Evolutionary conservation across 495 filamentous ascomycete species (phyloP).

Genomic region (Chaetomium cochliodes): DNA sequence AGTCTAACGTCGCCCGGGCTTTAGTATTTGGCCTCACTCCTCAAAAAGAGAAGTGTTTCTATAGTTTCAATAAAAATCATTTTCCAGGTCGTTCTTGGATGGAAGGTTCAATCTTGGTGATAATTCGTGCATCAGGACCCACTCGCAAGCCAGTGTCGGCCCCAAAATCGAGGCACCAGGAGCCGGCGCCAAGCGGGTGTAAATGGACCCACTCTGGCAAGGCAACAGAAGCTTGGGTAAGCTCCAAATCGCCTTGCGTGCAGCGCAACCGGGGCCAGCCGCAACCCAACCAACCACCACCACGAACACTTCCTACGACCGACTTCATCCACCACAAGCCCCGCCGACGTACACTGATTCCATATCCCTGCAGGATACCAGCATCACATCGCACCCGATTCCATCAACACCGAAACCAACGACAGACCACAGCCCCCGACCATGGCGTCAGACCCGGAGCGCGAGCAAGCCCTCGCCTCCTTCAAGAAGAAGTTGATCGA

Average conservation of each 20-base stretch:
- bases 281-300: conserved; percentile 1
- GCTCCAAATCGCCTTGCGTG: conserved; percentile 17
- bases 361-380: not conserved
- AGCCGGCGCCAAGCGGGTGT: not conserved
- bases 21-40: too few species aligned
- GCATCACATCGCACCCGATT: not conserved
- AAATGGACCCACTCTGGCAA: conserved; percentile 21
- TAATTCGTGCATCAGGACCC: too few species aligned
- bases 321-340: conserved; percentile 2
- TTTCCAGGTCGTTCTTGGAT: not conserved
- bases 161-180: conserved; percentile 4
- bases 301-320: conserved; percentile 3
- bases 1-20: too few species aligned
- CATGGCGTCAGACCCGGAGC: conserved; percentile 59
- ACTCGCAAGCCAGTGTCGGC: not conserved
- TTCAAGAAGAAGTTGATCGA: conserved; percentile 94
- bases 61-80: too few species aligned
- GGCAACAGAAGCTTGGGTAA: conserved; percentile 30
- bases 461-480: conserved; percentile 77
- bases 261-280: conserved; percentile 13
- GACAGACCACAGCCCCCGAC: not conserved
- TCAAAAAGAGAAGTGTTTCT: too few species aligned
- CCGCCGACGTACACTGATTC: not conserved
- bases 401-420: not conserved
- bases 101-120: not conserved